phyloP scores from a whole-genome alignment of 1,284 basidiomycete species.

The Irpex sp. region DNA sequence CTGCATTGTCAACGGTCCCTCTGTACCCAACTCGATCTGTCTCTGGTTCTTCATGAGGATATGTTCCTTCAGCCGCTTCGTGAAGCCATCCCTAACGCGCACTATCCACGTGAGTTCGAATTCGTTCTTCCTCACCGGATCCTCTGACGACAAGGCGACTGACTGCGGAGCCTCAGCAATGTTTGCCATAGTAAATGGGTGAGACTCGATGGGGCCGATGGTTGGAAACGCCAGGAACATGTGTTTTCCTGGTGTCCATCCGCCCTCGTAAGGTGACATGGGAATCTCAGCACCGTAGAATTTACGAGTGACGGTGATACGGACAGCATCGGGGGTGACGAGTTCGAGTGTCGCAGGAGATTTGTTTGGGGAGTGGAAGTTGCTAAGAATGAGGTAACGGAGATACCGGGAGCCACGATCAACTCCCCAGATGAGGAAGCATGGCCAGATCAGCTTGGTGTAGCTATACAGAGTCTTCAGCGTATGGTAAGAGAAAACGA shows the following conservation, averaged over 20 bases:
- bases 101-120: conserved; percentile 43
- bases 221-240: conserved; percentile 12
- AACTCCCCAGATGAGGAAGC: conserved; percentile 8
- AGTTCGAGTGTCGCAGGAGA: conserved; percentile 13
- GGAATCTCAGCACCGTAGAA: conserved; percentile 3
- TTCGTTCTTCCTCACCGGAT: conserved; percentile 11
- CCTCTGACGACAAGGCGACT: background rate
- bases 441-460: conserved; percentile 5
- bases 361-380: conserved; percentile 12
- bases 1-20: background rate
- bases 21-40: conserved; percentile 16
- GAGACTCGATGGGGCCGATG: conserved; percentile 7
- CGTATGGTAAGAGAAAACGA: too few species aligned
- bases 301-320: conserved; percentile 26
- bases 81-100: conserved; percentile 21
- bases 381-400: conserved; percentile 6
- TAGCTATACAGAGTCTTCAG: conserved; percentile 4
- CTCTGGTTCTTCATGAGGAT: conserved; percentile 3
- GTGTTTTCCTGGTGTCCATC: conserved; percentile 9
- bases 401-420: conserved; percentile 8
- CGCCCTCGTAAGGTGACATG: background rate
- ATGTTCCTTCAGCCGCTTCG: conserved; percentile 14
- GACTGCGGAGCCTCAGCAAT: conserved; percentile 25
- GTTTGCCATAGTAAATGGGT: conserved; percentile 7
- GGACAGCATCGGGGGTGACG: conserved; percentile 26